A percentile compares a stretch with the other conserved stretches of the same genome.
These are phyloP conservation scores for Penicillium sp. DNA, from an alignment of 2,329 filamentous ascomycete species.

Conservation along the genomic window DNA sequence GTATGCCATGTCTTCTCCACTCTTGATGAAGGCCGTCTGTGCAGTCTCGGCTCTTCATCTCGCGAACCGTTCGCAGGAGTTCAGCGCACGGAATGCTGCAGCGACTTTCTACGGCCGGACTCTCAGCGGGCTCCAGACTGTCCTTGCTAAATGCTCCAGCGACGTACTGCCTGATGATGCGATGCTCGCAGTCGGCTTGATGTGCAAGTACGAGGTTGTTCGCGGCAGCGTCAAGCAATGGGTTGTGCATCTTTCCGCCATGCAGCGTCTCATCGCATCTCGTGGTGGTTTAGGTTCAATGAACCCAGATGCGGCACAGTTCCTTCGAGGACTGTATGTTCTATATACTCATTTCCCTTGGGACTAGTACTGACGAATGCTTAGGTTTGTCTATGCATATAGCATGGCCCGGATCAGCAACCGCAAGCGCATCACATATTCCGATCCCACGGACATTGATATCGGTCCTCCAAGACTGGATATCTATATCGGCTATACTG, in stretches of 20 bases:
- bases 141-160: conserved; percentile 19
- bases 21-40: conserved; percentile 38
- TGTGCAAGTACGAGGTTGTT: conserved; percentile 41
- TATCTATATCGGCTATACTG: conserved; percentile 40
- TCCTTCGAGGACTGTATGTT: conserved; percentile 36
- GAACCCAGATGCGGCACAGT: conserved; percentile 32
- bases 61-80: conserved; percentile 29
- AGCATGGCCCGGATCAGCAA: conserved; percentile 37
- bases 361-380: neutral
- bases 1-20: conserved; percentile 35
- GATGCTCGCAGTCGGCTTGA: conserved; percentile 35
- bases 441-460: conserved; percentile 20
- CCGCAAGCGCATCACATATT: conserved; percentile 22
- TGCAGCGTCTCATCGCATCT: conserved; percentile 34
- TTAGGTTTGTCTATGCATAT: conserved; percentile 36
- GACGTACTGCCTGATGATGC: conserved; percentile 29
- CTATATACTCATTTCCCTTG: too few species aligned
- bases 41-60: conserved; percentile 40
- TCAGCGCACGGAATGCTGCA: conserved; percentile 29
- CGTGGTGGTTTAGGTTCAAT: conserved; percentile 33
- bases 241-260: conserved; percentile 36
- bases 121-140: conserved; percentile 32
- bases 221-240: conserved; percentile 40
- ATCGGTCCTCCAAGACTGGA: conserved; percentile 32
- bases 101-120: conserved; percentile 35